A percentile compares a stretch with the other conserved stretches of the same genome.
These are phyloP conservation scores for Candida coquimbonensis DNA, from an alignment of 805 yeast species.

Conservation along the genomic window DNA sequence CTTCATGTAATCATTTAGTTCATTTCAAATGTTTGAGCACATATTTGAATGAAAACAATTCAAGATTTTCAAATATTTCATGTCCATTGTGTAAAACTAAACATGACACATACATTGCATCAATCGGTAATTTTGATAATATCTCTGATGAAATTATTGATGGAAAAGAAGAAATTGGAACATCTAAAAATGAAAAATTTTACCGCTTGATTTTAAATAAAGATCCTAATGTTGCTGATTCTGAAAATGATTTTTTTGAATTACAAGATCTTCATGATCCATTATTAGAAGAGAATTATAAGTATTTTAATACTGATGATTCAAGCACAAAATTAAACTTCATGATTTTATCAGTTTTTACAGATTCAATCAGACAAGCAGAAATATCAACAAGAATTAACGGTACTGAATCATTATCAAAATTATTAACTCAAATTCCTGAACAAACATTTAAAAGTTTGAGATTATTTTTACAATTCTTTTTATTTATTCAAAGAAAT, in stretches of 20 bases:
- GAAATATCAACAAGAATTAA: conserved; percentile 55
- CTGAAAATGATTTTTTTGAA: neutral
- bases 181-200: neutral
- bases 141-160: neutral
- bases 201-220: neutral
- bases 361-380: conserved; percentile 47
- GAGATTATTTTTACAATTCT: conserved; percentile 21
- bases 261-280: neutral
- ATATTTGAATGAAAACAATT: conserved; percentile 54
- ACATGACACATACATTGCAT: conserved; percentile 69
- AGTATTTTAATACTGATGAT: neutral
- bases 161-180: no score
- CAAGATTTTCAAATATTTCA: conserved; percentile 59
- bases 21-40: conserved; percentile 74
- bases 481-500: neutral
- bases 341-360: conserved; percentile 21
- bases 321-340: neutral
- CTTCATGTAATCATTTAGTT: conserved; percentile 91
- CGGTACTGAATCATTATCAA: conserved; percentile 24
- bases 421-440: conserved; percentile 27
- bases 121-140: conserved; percentile 23
- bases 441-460: conserved; percentile 34
- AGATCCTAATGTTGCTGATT: neutral
- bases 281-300: neutral
- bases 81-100: conserved; percentile 92